Evolutionary conservation across 2,329 filamentous ascomycete genomes (phyloP), one percentile per base, ranked within the genome.

Genomic region (Exserohilum turcica): DNA sequence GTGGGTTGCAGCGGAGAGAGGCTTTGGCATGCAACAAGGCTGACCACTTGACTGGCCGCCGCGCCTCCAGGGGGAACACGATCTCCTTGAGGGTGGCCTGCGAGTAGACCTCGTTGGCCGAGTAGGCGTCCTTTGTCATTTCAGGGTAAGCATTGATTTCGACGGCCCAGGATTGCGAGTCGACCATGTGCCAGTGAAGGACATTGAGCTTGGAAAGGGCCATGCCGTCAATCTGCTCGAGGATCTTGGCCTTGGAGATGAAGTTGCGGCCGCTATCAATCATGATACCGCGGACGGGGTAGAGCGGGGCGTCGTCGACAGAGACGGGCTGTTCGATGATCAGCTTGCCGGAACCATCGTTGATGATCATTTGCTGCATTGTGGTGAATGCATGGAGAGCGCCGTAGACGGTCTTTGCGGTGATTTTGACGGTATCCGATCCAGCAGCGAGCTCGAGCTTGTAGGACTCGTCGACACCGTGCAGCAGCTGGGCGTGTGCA

Each of bases 381-480:
- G 82, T 84, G 16, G 80, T 83, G 59, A 84, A 80, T 8, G 81
- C 82, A 62, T 83, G 81, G 9, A 84, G 74, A 15, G 79, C 81
- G 32, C 82, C 82, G 74, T 81, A 84, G 39, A 79, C 74, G 0
- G 82, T 84, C 64, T 79, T 68, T 21, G 82, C 77, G 1, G 72
- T 76, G 58, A 84, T 78, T 7, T 76, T 63, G 50, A 84, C 70
- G 3, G 67, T 69, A 29, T 70, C 65, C 2, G 80, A 79, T 16
- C 64, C 66, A 5, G 71, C 57, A 0, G 66, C 57, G 32, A 83
- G 75, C 15, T 77, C 71, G 16, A 84, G 60, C 0, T 77, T 80
- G 65, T 84, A 84, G n/a, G 81, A 82, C 61, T 84, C 82, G 51
- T 84, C 80, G 18, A 84, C 81, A 3, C 80, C 82, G 58, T 84